phyloP scores from a whole-genome alignment of 805 yeast genomes.

The Lipomyces starkeyi region DNA sequence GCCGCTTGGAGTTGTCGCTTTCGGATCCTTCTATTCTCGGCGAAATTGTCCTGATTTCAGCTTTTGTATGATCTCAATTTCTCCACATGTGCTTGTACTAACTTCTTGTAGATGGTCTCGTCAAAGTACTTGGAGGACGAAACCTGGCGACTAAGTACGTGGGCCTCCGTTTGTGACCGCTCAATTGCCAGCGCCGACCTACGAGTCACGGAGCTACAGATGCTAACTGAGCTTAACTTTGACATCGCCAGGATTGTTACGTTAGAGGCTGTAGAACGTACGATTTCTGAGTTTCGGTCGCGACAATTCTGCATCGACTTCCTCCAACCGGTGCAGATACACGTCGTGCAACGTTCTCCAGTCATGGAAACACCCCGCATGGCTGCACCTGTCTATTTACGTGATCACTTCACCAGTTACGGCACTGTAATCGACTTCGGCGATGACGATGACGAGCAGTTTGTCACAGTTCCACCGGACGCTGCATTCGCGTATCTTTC shows the following conservation, averaged over 20 bases:
- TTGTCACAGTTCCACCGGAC: background rate
- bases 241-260: background rate
- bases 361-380: background rate
- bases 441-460: background rate
- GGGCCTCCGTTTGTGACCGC: background rate
- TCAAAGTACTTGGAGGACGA: conserved; percentile 1
- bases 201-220: background rate
- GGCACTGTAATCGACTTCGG: background rate
- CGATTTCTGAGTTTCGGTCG: background rate
- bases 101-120: background rate
- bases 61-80: background rate
- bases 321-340: background rate
- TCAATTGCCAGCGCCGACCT: background rate
- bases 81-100: background rate
- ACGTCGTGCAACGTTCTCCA: background rate
- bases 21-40: background rate
- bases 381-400: background rate
- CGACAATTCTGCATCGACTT: background rate
- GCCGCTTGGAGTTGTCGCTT: background rate
- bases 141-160: background rate
- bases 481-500: background rate
- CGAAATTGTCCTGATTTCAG: conserved; percentile 5
- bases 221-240: background rate
- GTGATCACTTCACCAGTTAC: background rate
- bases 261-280: background rate